Percentiles rank a stretch among this genome's conserved stretches.
Conservation (phyloP, 2,329 filamentous ascomycete genomes). For the Ophiostoma novo-ulmi region DNA sequence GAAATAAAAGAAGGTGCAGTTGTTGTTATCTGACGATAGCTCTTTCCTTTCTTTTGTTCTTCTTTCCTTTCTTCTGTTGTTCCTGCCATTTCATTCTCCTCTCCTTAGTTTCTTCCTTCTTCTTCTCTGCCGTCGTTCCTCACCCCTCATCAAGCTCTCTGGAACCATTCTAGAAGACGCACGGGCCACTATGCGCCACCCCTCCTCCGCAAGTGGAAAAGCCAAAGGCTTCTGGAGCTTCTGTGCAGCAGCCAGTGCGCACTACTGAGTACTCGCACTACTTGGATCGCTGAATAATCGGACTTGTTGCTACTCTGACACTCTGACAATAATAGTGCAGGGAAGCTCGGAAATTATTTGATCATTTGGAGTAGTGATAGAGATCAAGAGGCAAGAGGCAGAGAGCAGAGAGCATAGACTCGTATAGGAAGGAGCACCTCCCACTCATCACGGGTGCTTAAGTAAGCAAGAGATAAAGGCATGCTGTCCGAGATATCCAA, state of each 20-base stretch:
- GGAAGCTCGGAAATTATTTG: not conserved
- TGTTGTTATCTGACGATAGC: slow-evolving; percentile 4
- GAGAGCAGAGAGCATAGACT: not conserved
- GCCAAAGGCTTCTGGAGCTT: slow-evolving; percentile 28
- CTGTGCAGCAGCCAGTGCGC: slow-evolving; percentile 26
- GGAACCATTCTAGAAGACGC: slow-evolving; percentile 31
- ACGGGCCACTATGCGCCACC: slow-evolving; percentile 28
- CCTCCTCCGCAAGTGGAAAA: slow-evolving; percentile 19
- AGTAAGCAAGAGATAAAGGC: not conserved
- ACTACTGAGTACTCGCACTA: slow-evolving; percentile 17
- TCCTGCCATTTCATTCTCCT: not conserved
- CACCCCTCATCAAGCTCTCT: slow-evolving; percentile 23
- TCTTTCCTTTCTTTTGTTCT: not conserved
- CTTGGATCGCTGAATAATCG: not conserved
- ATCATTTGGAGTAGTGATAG: not conserved
- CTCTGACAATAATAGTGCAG: not conserved
- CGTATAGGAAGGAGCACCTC: not conserved
- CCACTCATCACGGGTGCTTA: not conserved
- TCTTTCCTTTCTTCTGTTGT: not conserved
- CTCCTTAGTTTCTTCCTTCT: not conserved
- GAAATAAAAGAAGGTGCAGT: not conserved
- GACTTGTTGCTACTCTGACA: not conserved
- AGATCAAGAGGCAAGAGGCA: not conserved
- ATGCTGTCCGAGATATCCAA: not conserved
- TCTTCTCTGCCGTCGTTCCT: slow-evolving; percentile 3